Percentiles rank a stretch among this genome's conserved stretches.
phyloP scores from a whole-genome alignment of 2,329 filamentous ascomycete species.

The Xylaria sp. region DNA sequence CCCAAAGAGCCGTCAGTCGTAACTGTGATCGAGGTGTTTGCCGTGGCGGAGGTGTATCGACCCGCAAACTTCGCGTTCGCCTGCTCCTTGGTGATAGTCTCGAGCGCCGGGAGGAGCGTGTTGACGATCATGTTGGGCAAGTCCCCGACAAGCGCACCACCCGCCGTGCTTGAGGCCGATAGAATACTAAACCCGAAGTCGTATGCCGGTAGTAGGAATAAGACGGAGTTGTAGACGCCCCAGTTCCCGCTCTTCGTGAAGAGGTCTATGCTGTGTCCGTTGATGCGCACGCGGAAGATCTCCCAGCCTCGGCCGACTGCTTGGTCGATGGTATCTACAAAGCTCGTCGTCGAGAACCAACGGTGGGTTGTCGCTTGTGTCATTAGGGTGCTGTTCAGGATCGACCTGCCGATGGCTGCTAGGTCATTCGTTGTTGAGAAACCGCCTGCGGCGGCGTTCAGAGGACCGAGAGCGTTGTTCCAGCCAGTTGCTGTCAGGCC shows the following conservation, averaged over 20 bases:
- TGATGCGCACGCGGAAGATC: not conserved
- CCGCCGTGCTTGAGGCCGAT: not conserved
- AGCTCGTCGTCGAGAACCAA: not conserved
- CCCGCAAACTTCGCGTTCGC: not conserved
- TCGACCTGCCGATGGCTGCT: not conserved
- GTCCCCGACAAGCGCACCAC: not conserved
- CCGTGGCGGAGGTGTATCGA: not conserved
- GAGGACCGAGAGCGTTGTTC: not conserved
- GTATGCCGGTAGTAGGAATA: not conserved
- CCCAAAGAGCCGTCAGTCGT: not conserved
- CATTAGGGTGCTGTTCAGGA: not conserved
- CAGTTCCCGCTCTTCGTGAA: not conserved
- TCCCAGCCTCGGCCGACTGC: not conserved
- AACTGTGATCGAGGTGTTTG: not conserved
- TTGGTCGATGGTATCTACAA: not conserved
- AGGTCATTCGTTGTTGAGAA: not conserved
- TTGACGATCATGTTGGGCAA: not conserved
- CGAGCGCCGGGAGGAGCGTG: not conserved
- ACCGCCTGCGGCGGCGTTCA: not conserved
- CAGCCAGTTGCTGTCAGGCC: not conserved
- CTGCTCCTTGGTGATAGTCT: not conserved
- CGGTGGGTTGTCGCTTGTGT: not conserved
- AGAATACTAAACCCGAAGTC: not conserved
- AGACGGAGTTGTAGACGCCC: not conserved
- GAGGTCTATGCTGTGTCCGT: not conserved